Percentiles rank a stretch among this genome's conserved stretches.
Evolutionary conservation across 768 basidiomycete species (phyloP).

Genomic region (Dictyophora rubrovolvata): DNA sequence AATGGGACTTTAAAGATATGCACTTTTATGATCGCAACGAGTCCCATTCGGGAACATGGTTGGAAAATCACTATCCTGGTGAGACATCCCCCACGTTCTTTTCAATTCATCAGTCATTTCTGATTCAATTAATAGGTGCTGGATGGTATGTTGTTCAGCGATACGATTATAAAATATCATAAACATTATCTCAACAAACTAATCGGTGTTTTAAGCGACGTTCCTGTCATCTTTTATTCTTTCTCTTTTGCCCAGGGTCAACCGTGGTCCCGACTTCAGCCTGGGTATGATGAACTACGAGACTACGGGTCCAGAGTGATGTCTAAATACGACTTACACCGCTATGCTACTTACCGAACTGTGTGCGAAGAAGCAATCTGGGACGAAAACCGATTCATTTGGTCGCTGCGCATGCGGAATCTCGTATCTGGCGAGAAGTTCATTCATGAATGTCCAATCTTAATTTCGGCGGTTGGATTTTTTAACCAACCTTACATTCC

Average conservation of each 20-base stretch:
- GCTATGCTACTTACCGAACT: constrained; percentile 10
- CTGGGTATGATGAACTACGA: background rate
- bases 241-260: constrained; percentile 6
- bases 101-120: background rate
- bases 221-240: background rate
- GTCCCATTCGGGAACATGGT: constrained; percentile 13
- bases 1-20: constrained; percentile 14
- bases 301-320: constrained; percentile 11
- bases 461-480: constrained; percentile 15
- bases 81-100: background rate
- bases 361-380: constrained; percentile 11
- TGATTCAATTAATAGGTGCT: background rate
- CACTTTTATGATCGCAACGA: constrained; percentile 13
- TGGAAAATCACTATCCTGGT: constrained; percentile 1
- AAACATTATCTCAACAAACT: no score
- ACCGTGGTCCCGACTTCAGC: background rate
- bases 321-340: constrained; percentile 10
- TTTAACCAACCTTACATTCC: constrained; percentile 11
- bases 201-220: constrained; percentile 1
- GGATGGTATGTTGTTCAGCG: background rate
- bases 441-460: constrained; percentile 13
- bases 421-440: constrained; percentile 7
- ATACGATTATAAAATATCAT: no score
- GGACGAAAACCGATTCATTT: constrained; percentile 9
- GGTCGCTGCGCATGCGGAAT: constrained; percentile 13